Base-by-base conservation (phyloP, 352 stramenopile species). In the Phytophthora citrophthora region DNA sequence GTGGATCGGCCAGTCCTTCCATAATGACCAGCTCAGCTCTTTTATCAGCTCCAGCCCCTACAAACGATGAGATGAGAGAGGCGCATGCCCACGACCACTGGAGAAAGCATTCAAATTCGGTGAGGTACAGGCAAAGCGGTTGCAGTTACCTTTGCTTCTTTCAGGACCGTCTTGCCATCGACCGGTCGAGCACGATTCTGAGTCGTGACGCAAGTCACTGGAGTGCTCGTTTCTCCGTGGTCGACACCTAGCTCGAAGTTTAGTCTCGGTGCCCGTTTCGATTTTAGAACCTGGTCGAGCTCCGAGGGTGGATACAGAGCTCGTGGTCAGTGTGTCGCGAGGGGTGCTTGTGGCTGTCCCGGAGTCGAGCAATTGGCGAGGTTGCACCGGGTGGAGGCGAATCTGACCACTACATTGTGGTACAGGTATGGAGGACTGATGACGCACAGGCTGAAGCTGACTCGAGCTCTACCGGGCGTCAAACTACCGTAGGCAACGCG, bases 231-330 rank as follows among this genome's bases (percentile, higher is more conserved):
- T 49, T 62, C 24, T 41, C n/a, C 41, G 41, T 31, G 18, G 45
- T 59, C 47, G 61, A 56, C 45, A 29, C 26, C 44, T 49, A 36
- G 43, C 40, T 61, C 50, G 59, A 66, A 66, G 40, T 47, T 61
- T 61, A 66, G 58, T 61, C 34, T 44, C 60, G 52, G 60, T 54
- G 60, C 23, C 20, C 18, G 12, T 58, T 64, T 69, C 61, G 54
- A 59, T 56, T 47, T 56, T 65, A 43, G 61, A 60, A 60, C 5
- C 18, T 6, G 18, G 29, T 18, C 31, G 32, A 39, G 54, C 31
- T 15, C 20, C 16, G 27, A 24, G 44, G 12, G 29, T 34, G 29
- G 29, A 34, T 34, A 34, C 29, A 11, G 29, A 32, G 29, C 29
- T 32, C 29, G 29, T 32, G 29, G 29, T 34, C 29, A 34, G 29